Evolutionary conservation across 441 rosid species (phyloP).

Genomic region (Geranium incanum): DNA sequence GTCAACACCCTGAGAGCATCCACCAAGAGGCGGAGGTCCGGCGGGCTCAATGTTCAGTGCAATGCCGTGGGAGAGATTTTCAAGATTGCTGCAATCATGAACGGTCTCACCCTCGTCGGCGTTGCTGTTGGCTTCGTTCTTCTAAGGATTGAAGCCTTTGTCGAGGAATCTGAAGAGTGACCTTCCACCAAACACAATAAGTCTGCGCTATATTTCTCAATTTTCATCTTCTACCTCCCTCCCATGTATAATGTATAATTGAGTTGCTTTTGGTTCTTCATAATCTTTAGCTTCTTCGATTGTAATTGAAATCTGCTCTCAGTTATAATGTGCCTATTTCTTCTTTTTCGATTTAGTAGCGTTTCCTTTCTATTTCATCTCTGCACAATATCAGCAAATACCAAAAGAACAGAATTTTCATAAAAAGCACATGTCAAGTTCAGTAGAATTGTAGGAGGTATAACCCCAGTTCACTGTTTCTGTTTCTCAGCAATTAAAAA

Average conservation of each 20-base stretch:
- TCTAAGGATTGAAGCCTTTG: not conserved
- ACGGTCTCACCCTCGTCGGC: not conserved
- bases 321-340: too few relatives aligned
- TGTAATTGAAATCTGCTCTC: too few relatives aligned
- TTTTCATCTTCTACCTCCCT: not conserved
- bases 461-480: too few relatives aligned
- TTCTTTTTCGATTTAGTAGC: too few relatives aligned
- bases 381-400: too few relatives aligned
- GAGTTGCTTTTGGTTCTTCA: not conserved
- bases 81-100: conserved; percentile 3
- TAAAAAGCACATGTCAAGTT: too few relatives aligned
- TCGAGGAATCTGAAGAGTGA: conserved; percentile 3
- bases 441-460: too few relatives aligned
- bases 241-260: conserved; percentile 1
- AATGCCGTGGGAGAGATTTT: not conserved
- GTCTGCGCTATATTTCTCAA: not conserved
- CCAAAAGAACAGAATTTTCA: too few relatives aligned
- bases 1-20: not conserved
- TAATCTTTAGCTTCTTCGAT: not conserved
- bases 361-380: too few relatives aligned
- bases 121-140: conserved; percentile 5
- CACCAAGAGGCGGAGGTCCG: not conserved
- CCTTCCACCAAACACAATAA: not conserved
- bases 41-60: not conserved
- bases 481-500: too few relatives aligned